Conservation (phyloP, 352 stramenopile species). For the Phytopythium oedochilum region DNA sequence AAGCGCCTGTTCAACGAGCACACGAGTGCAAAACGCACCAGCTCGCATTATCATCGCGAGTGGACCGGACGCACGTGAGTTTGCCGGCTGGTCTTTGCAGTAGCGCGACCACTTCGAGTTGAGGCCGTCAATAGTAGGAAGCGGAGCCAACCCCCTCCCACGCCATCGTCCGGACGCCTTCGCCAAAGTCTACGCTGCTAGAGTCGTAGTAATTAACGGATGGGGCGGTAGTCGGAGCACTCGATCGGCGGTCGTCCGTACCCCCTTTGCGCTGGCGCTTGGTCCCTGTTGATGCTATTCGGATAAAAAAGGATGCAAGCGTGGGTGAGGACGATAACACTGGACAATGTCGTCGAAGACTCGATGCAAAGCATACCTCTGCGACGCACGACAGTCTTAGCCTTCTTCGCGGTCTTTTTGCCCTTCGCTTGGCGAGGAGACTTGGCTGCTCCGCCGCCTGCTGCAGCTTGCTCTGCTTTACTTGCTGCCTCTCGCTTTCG, state of each 20-base stretch:
- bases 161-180: slow-evolving; percentile 57
- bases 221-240: slow-evolving; percentile 15
- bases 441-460: background rate
- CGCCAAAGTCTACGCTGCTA: slow-evolving; percentile 32
- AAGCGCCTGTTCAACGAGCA: background rate
- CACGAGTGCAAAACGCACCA: background rate
- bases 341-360: background rate
- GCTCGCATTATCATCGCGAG: background rate
- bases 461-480: slow-evolving; percentile 3
- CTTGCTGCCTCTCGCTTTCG: slow-evolving; percentile 29
- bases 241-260: slow-evolving; percentile 24
- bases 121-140: slow-evolving; percentile 37
- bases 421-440: slow-evolving; percentile 13
- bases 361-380: slow-evolving; percentile 15
- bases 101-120: background rate
- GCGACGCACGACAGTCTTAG: slow-evolving; percentile 15
- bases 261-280: slow-evolving; percentile 19
- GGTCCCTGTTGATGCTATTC: slow-evolving; percentile 9
- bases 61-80: background rate
- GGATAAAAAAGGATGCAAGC: background rate
- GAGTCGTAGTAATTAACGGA: slow-evolving; percentile 62
- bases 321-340: background rate
- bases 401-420: slow-evolving; percentile 13
- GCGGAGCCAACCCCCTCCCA: slow-evolving; percentile 71
- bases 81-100: background rate